These are phyloP conservation scores for Gentiana macrophylla DNA, from an alignment of 257 asterid genomes.

Conservation along the genomic window DNA sequence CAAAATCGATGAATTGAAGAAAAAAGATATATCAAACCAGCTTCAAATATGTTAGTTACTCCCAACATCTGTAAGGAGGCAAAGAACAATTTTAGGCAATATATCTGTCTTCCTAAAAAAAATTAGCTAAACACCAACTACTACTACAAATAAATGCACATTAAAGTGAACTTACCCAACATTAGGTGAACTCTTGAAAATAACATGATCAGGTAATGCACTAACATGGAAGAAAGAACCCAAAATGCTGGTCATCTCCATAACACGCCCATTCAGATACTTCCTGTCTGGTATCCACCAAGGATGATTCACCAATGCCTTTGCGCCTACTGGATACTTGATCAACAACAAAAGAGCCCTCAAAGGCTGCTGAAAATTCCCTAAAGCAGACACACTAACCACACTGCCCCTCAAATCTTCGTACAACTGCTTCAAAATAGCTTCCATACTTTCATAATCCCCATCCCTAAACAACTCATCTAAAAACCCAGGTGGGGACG, in stretches of 20 bases:
- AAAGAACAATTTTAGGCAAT: too few species aligned
- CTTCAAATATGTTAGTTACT: too few species aligned
- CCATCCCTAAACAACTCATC: constrained; percentile 72
- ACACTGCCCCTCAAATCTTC: constrained; percentile 92
- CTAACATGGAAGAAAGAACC: constrained; percentile 96
- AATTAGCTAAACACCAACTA: too few species aligned
- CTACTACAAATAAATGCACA: too few species aligned
- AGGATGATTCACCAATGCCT: constrained; percentile 71
- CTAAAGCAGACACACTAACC: constrained; percentile 72
- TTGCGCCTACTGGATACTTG: constrained; percentile 65
- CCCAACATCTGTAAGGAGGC: too few species aligned
- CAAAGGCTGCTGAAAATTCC: constrained; percentile 88
- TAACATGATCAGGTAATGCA: constrained; percentile 73
- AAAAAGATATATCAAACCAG: too few species aligned
- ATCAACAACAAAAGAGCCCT: constrained; percentile 59
- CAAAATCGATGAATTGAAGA: too few species aligned
- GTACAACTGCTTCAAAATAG: constrained; percentile 61
- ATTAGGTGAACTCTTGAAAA: constrained; percentile 82
- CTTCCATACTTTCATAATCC: constrained; percentile 73
- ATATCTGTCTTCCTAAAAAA: too few species aligned
- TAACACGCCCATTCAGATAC: constrained; percentile 85
- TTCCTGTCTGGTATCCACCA: constrained; percentile 83
- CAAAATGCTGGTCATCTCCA: constrained; percentile 87
- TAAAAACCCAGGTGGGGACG: constrained; percentile 60
- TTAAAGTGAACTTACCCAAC: constrained; percentile 53